These are phyloP conservation scores for Papiliotrema terrestris DNA, from an alignment of 1,284 basidiomycete species.

Conservation along the genomic window DNA sequence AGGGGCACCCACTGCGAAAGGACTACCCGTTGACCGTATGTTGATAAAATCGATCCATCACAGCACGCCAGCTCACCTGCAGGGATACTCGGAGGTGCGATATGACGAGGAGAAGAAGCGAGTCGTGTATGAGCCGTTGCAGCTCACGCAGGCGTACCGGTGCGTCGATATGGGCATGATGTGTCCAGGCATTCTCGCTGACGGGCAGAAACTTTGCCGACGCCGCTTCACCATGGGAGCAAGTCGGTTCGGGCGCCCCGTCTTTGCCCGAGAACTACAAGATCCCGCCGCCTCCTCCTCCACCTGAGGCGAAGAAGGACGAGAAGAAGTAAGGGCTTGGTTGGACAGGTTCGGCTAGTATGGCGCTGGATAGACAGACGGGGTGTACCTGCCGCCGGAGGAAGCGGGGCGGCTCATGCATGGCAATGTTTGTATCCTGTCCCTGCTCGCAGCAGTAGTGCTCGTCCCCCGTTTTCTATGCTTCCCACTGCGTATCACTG, in stretches of 20 bases:
- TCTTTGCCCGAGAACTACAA: slow-evolving; percentile 45
- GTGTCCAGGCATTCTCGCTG: not conserved
- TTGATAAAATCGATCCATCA: not conserved
- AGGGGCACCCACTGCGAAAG: slow-evolving; percentile 95
- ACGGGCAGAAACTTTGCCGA: slow-evolving; percentile 81
- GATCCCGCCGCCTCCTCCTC: slow-evolving; percentile 46
- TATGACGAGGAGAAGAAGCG: slow-evolving; percentile 99
- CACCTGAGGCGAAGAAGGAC: slow-evolving; percentile 45
- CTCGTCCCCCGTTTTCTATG: too few species aligned
- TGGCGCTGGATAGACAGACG: not conserved
- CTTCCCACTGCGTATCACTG: too few species aligned
- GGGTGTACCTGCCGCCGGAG: not conserved
- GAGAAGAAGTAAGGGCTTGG: slow-evolving; percentile 25
- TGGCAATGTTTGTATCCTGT: too few species aligned
- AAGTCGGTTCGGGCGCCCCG: slow-evolving; percentile 72
- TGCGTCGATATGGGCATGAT: slow-evolving; percentile 43
- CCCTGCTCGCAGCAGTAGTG: too few species aligned
- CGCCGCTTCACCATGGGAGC: slow-evolving; percentile 88
- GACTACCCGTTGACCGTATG: slow-evolving; percentile 93
- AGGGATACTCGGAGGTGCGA: slow-evolving; percentile 94
- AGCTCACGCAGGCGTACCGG: slow-evolving; percentile 98
- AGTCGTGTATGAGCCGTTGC: slow-evolving; percentile 95
- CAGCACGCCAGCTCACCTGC: not conserved
- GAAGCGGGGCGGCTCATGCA: not conserved
- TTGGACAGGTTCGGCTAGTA: not conserved